These are phyloP conservation scores for Delphinella strobiligena DNA, from an alignment of 2,329 filamentous ascomycete species.

Conservation along the genomic window DNA sequence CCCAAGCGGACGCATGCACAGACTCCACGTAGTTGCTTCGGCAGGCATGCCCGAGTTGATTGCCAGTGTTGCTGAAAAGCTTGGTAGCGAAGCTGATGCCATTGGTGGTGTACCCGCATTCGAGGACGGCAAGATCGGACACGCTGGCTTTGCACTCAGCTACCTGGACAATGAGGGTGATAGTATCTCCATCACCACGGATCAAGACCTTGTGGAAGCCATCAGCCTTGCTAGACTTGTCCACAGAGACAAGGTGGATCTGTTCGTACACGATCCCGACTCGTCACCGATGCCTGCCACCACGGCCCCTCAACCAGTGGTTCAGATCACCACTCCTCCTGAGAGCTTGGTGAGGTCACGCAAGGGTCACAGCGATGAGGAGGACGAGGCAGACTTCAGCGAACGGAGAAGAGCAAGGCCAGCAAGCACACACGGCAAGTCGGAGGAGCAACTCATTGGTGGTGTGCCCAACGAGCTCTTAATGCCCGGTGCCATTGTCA, in stretches of 20 bases:
- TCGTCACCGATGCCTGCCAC: slow-evolving; percentile 66
- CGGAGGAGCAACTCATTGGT: slow-evolving; percentile 63
- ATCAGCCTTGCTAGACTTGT: slow-evolving; percentile 69
- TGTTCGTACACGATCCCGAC: slow-evolving; percentile 90
- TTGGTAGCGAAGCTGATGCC: slow-evolving; percentile 68
- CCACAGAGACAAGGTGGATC: slow-evolving; percentile 82
- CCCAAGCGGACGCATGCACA: slow-evolving; percentile 84
- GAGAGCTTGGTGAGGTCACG: slow-evolving; percentile 37
- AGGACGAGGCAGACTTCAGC: slow-evolving; percentile 36
- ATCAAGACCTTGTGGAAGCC: slow-evolving; percentile 84
- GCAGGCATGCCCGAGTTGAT: slow-evolving; percentile 74
- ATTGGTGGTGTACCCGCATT: slow-evolving; percentile 72
- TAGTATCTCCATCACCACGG: slow-evolving; percentile 90
- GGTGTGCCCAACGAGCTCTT: slow-evolving; percentile 91
- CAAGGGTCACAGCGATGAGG: slow-evolving; percentile 33
- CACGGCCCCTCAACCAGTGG: slow-evolving; percentile 43
- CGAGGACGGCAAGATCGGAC: slow-evolving; percentile 65
- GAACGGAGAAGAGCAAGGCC: slow-evolving; percentile 29
- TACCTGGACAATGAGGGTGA: slow-evolving; percentile 97
- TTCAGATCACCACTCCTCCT: slow-evolving; percentile 33
- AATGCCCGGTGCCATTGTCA: slow-evolving; percentile 85
- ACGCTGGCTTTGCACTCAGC: slow-evolving; percentile 77
- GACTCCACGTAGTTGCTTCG: slow-evolving; percentile 71
- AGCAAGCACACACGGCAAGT: slow-evolving; percentile 27
- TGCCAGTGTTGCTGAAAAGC: slow-evolving; percentile 64